Evolutionary conservation across 1,139 yeast species (phyloP), one percentile per base, ranked within the genome.

Genomic region (Zygosaccharomyces pseudobailii): DNA sequence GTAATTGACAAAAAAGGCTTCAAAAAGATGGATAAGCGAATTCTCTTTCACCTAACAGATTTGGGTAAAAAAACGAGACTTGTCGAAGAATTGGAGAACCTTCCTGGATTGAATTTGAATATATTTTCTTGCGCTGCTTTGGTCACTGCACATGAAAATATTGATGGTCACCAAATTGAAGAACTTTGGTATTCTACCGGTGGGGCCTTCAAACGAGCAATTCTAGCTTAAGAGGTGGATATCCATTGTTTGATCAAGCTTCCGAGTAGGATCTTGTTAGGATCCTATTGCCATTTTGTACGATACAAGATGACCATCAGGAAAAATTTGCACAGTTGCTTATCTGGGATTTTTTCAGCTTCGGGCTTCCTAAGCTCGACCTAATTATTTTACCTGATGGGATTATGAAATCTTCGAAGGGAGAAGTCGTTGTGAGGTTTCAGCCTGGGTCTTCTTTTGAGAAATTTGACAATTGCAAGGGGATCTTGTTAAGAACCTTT

Each of bases 371-470:
- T 7, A n/a, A 37, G 21, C 22, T 37, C 19, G 23, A 25, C 21
- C 21, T 32, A 25, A 25, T 37, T 25, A 19, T 10, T 4, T 23
- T 36, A 6, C 36, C 36, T 31, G 34, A 31, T 17, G 34, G n/a
- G 8, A 17, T 31, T 31, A 10, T n/a, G 34, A 31, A 2, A 21
- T 25, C 39, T 9, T n/a, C 17, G 22, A 27, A 27, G 6, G 2
- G 3, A 21, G 8, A 24, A 24, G 6, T 24, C 27, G 8, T 24
- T 24, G 27, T 6, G 8, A 24, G 27, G 27, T 24, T 24, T 24
- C 27, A 6, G 7, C 27, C 27, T 6, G 8, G 8, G 8, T 36
- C 22, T 21, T 2, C 5, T 13, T 3, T 36, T 21, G 78, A 36
- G 17, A 36, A 36, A 5, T 36, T 36, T 3, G 39, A 4, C 9